Base-by-base conservation (phyloP, 768 basidiomycete genomes). In the Suillus variegatus region DNA sequence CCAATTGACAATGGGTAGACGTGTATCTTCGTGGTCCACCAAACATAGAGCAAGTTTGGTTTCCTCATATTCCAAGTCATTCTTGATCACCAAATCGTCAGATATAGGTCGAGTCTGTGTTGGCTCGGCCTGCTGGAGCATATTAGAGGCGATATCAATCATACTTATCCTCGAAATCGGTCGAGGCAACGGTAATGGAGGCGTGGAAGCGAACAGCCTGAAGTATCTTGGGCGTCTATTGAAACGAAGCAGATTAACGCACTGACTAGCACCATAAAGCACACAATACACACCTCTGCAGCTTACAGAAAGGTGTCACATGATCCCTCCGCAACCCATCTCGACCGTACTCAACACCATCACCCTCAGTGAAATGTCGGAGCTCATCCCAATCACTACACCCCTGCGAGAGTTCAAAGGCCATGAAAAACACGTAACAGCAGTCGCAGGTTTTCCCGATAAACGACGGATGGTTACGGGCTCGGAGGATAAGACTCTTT, bases 361-460 rank as follows among this genome's bases (percentile, higher is more conserved):
- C 5, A 22, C 5, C 46, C 13, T n/a, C 46, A 47, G 47, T 22
- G 6, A 49, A 13, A 49, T 49, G 47, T 22, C 22, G 6, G 1
- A 49, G 10, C 13, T 22, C 5, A 49, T 6, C 13, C 1, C 22
- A 6, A 22, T 2, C n/a, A 13, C 22, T 9, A 46, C 20, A 3
- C 47, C 47, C 6, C 5, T 22, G 47, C 47, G 12, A 14, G 0
- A 49, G 47, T 49, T 14, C 9, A 22, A 49, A 47, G 22, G 47
- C 1, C 47, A 49, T 3, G 6, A 13, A 49, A 6, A 0, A 47
- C 0, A 0, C 2, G 22, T 49, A 22, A 6, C 0, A 0, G 47
- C 22, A 22, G 13, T 13, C 12, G 47, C n/a, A 49, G n/a, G 22
- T 6, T 49, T 22, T 10, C 12, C 47, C 47, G n/a, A 49, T 49